Conservation (phyloP, 2,329 filamentous ascomycete species). For the Elsinoe fawcettii region DNA sequence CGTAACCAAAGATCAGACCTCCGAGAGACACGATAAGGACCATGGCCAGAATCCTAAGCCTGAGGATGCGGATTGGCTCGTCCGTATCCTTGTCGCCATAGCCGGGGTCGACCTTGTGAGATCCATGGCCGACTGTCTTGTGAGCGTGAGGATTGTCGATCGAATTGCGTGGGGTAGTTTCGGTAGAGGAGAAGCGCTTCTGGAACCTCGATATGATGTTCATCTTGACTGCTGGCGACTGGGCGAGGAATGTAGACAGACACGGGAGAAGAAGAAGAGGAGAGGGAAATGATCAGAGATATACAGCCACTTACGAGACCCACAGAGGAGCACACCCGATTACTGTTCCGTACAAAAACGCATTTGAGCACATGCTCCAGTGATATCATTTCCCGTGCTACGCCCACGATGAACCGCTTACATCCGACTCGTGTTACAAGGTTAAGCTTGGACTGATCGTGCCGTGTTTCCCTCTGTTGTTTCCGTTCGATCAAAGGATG, state of each 20-base stretch:
- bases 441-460: neutral
- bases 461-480: neutral
- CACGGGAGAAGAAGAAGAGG: neutral
- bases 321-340: neutral
- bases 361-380: neutral
- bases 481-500: neutral
- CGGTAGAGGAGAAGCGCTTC: slow-evolving; percentile 9
- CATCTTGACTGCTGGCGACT: neutral
- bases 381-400: slow-evolving; percentile 8
- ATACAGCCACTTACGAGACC: neutral
- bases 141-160: neutral
- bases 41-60: slow-evolving; percentile 27
- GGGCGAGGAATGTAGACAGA: neutral
- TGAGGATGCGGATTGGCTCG: slow-evolving; percentile 17
- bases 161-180: slow-evolving; percentile 13
- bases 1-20: slow-evolving; percentile 33
- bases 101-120: neutral
- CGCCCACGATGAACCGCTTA: neutral
- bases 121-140: neutral
- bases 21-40: slow-evolving; percentile 31
- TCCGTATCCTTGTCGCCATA: slow-evolving; percentile 14
- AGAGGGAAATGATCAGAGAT: neutral
- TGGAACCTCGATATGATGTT: slow-evolving; percentile 10
- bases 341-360: neutral
- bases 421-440: neutral